Conservation (phyloP, 2,329 filamentous ascomycete genomes). For the Aspergillus awamori region DNA sequence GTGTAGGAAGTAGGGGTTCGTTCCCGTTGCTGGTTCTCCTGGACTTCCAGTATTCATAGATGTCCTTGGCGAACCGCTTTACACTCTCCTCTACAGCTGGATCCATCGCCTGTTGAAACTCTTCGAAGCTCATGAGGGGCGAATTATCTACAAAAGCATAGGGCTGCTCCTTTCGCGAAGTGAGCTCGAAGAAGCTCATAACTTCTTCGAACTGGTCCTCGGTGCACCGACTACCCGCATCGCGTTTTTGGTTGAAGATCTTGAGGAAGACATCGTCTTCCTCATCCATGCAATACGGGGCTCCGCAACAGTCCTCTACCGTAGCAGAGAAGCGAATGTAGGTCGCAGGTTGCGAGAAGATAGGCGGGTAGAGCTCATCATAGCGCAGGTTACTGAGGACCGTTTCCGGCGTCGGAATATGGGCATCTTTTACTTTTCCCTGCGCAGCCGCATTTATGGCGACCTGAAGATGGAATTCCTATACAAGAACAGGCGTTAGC, state of each 20-base stretch:
- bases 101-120: slow-evolving; percentile 72
- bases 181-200: slow-evolving; percentile 94
- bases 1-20: slow-evolving; percentile 70
- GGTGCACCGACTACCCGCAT: slow-evolving; percentile 67
- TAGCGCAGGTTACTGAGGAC: slow-evolving; percentile 71
- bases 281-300: slow-evolving; percentile 90
- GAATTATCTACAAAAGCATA: slow-evolving; percentile 89
- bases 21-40: slow-evolving; percentile 69
- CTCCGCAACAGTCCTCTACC: slow-evolving; percentile 90
- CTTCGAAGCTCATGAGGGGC: slow-evolving; percentile 71
- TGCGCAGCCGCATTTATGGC: slow-evolving; percentile 69
- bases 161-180: slow-evolving; percentile 78
- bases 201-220: slow-evolving; percentile 93
- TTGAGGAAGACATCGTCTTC: slow-evolving; percentile 87
- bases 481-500: slow-evolving; percentile 29
- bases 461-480: slow-evolving; percentile 96
- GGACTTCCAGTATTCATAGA: slow-evolving; percentile 88
- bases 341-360: slow-evolving; percentile 81
- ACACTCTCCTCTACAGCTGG: slow-evolving; percentile 58
- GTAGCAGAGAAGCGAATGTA: slow-evolving; percentile 99
- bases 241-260: slow-evolving; percentile 76
- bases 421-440: slow-evolving; percentile 64
- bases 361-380: slow-evolving; percentile 80
- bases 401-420: slow-evolving; percentile 70
- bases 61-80: slow-evolving; percentile 68